These are phyloP conservation scores for Podaxis sp. DNA, from an alignment of 768 basidiomycete genomes.

Conservation along the genomic window DNA sequence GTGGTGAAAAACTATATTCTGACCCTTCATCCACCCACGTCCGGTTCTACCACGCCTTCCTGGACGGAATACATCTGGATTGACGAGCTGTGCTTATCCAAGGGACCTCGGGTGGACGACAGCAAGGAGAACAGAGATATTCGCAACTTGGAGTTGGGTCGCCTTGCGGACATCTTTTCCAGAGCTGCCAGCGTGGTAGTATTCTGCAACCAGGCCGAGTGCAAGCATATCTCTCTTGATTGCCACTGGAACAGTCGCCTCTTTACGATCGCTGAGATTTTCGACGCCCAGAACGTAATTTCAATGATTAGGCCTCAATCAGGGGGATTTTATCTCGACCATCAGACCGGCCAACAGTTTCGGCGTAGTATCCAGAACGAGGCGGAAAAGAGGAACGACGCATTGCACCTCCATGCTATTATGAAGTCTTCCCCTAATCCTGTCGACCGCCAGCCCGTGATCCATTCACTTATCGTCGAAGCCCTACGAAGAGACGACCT, in stretches of 20 bases:
- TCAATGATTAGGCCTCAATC: slow-evolving; percentile 12
- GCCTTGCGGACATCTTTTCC: slow-evolving; percentile 23
- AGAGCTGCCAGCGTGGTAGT: slow-evolving; percentile 19
- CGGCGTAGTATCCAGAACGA: slow-evolving; percentile 4
- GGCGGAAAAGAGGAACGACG: not conserved
- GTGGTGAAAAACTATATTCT: not conserved
- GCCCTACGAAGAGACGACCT: slow-evolving; percentile 22
- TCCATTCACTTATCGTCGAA: slow-evolving; percentile 25
- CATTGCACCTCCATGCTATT: slow-evolving; percentile 21
- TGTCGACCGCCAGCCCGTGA: slow-evolving; percentile 19
- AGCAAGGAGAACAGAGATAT: slow-evolving; percentile 12
- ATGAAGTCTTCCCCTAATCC: slow-evolving; percentile 21
- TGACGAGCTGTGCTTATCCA: slow-evolving; percentile 14
- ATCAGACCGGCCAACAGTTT: slow-evolving; percentile 2
- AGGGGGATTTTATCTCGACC: not conserved
- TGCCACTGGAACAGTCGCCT: slow-evolving; percentile 22
- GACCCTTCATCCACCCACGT: not conserved
- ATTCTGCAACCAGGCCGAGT: slow-evolving; percentile 19
- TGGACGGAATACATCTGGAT: slow-evolving; percentile 12
- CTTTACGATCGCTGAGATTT: slow-evolving; percentile 23
- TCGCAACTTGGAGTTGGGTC: slow-evolving; percentile 19
- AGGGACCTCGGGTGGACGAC: not conserved
- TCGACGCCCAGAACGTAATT: slow-evolving; percentile 19
- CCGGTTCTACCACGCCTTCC: not conserved
- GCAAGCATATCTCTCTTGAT: slow-evolving; percentile 17